A percentile compares a stretch with the other conserved stretches of the same genome.
Conservation (phyloP, 495 filamentous ascomycete species). For the Aspergillus cristatus region DNA sequence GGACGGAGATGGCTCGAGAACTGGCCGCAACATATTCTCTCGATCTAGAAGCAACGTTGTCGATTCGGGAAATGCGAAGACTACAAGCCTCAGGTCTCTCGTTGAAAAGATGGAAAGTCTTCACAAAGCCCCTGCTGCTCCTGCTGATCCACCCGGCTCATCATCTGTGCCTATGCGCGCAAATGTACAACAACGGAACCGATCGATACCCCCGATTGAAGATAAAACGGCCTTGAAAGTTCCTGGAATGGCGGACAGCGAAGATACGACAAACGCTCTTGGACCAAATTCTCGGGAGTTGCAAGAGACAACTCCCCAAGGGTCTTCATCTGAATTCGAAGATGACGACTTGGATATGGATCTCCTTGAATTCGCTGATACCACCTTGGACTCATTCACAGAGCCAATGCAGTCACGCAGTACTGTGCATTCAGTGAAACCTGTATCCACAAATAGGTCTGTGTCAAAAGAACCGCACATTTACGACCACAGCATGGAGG, state of each 20-base stretch:
- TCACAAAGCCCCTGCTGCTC: constrained; percentile 25
- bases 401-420: constrained; percentile 7
- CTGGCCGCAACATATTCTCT: constrained; percentile 33
- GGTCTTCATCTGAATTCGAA: constrained; percentile 48
- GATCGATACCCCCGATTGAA: constrained; percentile 39
- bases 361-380: constrained; percentile 41
- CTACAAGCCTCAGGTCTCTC: constrained; percentile 51
- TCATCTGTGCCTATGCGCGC: constrained; percentile 43
- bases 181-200: constrained; percentile 21
- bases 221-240: constrained; percentile 10
- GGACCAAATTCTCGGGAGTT: constrained; percentile 4
- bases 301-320: constrained; percentile 12
- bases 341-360: constrained; percentile 51
- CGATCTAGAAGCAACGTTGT: constrained; percentile 45
- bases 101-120: constrained; percentile 60
- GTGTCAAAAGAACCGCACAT: neutral
- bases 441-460: neutral
- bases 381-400: constrained; percentile 26
- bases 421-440: neutral
- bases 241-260: constrained; percentile 5
- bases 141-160: constrained; percentile 38
- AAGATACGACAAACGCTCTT: constrained; percentile 2
- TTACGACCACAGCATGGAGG: neutral
- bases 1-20: constrained; percentile 19
- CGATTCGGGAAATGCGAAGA: constrained; percentile 38